These are phyloP conservation scores for Coleophoma eucalyptorum DNA, from an alignment of 2,329 filamentous ascomycete species.

Conservation along the genomic window DNA sequence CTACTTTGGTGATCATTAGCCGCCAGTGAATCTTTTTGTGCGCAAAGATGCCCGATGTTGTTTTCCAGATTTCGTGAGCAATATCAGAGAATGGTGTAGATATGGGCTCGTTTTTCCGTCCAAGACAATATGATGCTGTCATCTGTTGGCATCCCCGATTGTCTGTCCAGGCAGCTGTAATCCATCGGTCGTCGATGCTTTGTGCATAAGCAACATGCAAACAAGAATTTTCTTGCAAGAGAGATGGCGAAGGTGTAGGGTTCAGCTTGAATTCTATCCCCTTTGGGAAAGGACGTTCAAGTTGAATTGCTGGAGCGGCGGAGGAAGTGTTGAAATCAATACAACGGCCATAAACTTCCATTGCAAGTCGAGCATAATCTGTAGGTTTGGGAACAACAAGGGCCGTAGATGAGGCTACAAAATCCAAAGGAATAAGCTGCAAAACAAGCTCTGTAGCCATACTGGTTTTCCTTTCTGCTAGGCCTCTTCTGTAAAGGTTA, in stretches of 20 bases:
- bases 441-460: slow-evolving; percentile 66
- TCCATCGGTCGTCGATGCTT: slow-evolving; percentile 73
- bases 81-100: slow-evolving; percentile 56
- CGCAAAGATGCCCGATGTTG: slow-evolving; percentile 69
- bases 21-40: slow-evolving; percentile 72
- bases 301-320: slow-evolving; percentile 66
- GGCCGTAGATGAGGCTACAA: slow-evolving; percentile 60
- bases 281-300: slow-evolving; percentile 67
- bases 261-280: slow-evolving; percentile 73
- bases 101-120: slow-evolving; percentile 49
- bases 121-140: slow-evolving; percentile 69
- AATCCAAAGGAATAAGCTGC: slow-evolving; percentile 67
- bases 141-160: slow-evolving; percentile 70
- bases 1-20: slow-evolving; percentile 69
- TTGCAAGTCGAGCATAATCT: slow-evolving; percentile 59
- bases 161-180: slow-evolving; percentile 79
- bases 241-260: slow-evolving; percentile 63
- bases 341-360: slow-evolving; percentile 77
- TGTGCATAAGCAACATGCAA: slow-evolving; percentile 78
- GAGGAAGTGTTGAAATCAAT: slow-evolving; percentile 50
- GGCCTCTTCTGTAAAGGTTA: slow-evolving; percentile 52
- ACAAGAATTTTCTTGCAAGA: slow-evolving; percentile 74
- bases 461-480: slow-evolving; percentile 43
- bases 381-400: slow-evolving; percentile 58
- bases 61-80: slow-evolving; percentile 74